Percentiles rank a stretch among this genome's conserved stretches.
These are phyloP conservation scores for Posidonia oceanica DNA, from an alignment of 116 monocot genomes.

Conservation along the genomic window DNA sequence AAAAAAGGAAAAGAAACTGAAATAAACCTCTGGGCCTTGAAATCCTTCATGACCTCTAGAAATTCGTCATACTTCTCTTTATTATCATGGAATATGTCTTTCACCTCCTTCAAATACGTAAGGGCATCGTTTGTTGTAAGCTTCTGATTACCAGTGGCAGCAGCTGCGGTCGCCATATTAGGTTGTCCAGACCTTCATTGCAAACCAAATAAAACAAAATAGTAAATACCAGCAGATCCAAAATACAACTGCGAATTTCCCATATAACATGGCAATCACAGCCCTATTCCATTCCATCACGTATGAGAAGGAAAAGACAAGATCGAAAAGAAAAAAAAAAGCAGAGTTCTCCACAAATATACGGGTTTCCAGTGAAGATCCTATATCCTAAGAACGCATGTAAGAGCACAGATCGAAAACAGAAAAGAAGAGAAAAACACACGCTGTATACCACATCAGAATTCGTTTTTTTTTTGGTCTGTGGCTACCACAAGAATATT, in stretches of 20 bases:
- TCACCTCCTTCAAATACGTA: constrained; percentile 51
- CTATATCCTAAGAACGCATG: not conserved
- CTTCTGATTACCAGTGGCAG: constrained; percentile 27
- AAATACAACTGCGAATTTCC: not conserved
- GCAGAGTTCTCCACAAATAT: not conserved
- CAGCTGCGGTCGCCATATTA: constrained; percentile 11
- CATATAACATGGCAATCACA: not conserved
- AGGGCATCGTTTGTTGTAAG: constrained; percentile 59
- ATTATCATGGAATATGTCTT: constrained; percentile 56
- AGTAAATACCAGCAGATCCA: constrained; percentile 3
- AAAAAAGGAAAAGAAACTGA: not conserved
- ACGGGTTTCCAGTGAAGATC: not conserved
- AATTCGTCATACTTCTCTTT: constrained; percentile 69
- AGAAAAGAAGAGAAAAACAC: not conserved
- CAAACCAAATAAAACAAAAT: not conserved
- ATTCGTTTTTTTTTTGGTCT: not conserved
- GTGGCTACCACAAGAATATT: not conserved
- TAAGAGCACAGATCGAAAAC: not conserved
- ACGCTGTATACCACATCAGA: not conserved
- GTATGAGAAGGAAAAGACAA: not conserved
- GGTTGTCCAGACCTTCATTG: constrained; percentile 20
- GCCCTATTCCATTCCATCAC: not conserved
- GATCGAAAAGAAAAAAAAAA: not conserved
- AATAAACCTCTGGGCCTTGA: constrained; percentile 63
- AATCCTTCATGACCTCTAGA: constrained; percentile 81